Base-by-base conservation (phyloP, 768 basidiomycete species). In the Tulasnella sp. region DNA sequence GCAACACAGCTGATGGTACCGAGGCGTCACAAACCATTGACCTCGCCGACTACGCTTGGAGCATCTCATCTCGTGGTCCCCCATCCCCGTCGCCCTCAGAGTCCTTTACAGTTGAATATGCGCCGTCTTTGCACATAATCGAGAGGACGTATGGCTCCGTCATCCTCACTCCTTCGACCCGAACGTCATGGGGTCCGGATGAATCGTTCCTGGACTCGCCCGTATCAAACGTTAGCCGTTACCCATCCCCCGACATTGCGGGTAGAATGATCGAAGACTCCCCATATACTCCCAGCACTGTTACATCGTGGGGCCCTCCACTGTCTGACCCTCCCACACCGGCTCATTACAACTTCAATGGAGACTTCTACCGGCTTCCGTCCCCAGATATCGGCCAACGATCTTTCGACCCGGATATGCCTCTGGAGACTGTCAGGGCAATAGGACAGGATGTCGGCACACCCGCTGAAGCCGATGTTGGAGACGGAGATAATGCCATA, bases 31-130 rank as follows among this genome's bases (percentile, higher is more conserved):
- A n/a, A 69, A 69, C 21, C 69, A 75, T 83, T 52, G 75, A 82
- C 61, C 67, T 82, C 27, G 79, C 79, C 40, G 84, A 86, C 61
- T 87, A 76, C 63, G 65, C 74, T 7, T 87, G 83, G 81, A 84
- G 83, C 7, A 72, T 78, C 23, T 81, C 82, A 6, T 85, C 84
- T 6, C 67, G 68, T 2, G 84, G 85, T n/a, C 85, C 84, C 19
- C 69, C 69, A 4, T 67, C 68, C 11, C 36, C 58, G 17, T n/a
- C 35, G 1, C 35, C 21, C 35, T 25, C 27, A 14, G 56, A 49
- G 11, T 75, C 2, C 9, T 50, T 67, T 6, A 70, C 72, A 8
- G 72, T 68, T 60, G 68, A 68, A 58, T 69, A 69, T 39, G 64
- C 73, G 35, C 72, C 72, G 21, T 85, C 83, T 9, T 68, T 84